Evolutionary conservation across 2,329 filamentous ascomycete species (phyloP).

Genomic region (Botryotinia narcissicola): DNA sequence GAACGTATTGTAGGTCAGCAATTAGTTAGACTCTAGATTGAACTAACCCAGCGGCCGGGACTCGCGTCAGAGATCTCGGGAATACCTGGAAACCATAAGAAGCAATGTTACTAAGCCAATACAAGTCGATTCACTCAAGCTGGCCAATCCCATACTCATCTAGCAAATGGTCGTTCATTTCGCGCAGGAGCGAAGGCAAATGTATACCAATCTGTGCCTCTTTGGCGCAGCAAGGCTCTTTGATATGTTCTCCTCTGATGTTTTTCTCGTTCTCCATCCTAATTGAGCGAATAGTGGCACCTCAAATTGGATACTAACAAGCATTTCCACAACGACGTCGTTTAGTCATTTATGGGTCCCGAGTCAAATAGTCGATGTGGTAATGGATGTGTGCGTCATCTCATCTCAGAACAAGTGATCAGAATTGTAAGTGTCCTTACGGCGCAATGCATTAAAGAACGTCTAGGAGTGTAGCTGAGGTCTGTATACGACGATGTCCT

Average conservation of each 20-base stretch:
- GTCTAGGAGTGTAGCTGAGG: neutral
- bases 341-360: neutral
- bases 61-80: neutral
- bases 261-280: neutral
- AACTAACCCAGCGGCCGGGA: conserved; percentile 1
- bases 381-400: neutral
- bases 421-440: conserved; percentile 2
- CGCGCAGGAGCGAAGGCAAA: neutral
- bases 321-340: neutral
- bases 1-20: neutral
- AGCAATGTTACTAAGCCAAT: neutral
- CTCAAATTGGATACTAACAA: neutral
- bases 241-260: neutral
- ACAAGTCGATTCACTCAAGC: neutral
- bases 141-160: neutral
- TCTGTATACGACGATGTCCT: neutral
- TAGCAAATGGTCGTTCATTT: neutral
- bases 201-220: neutral
- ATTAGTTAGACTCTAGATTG: neutral
- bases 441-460: neutral
- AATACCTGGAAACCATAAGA: neutral
- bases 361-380: neutral
- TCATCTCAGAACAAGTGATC: conserved; percentile 10
- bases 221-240: conserved; percentile 17
- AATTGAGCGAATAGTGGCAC: neutral